phyloP scores from a whole-genome alignment of 2,329 filamentous ascomycete species.

The Cytospora chrysosperma region DNA sequence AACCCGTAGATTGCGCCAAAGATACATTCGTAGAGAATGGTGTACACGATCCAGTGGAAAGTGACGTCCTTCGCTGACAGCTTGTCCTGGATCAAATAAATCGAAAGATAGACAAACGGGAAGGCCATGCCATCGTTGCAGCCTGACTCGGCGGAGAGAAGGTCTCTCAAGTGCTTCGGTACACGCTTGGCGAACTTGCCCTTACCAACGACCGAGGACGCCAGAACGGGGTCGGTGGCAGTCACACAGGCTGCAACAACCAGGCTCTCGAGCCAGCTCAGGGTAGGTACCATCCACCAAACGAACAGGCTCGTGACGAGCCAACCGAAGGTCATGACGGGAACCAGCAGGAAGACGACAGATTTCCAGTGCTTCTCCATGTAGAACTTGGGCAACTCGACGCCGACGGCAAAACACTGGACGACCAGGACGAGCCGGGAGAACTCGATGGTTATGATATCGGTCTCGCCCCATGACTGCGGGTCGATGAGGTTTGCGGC shows the following conservation, averaged over 20 bases:
- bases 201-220: constrained; percentile 96
- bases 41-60: constrained; percentile 85
- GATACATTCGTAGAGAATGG: constrained; percentile 91
- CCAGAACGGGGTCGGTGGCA: constrained; percentile 93
- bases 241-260: constrained; percentile 90
- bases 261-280: constrained; percentile 88
- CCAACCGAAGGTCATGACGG: constrained; percentile 98
- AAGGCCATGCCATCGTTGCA: constrained; percentile 99
- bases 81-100: constrained; percentile 85
- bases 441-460: constrained; percentile 86
- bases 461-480: constrained; percentile 73
- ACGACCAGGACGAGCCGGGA: constrained; percentile 87
- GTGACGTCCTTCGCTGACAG: constrained; percentile 67
- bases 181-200: constrained; percentile 98
- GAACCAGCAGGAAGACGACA: constrained; percentile 81
- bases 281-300: constrained; percentile 79
- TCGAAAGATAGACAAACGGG: constrained; percentile 88
- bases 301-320: constrained; percentile 88
- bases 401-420: constrained; percentile 88
- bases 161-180: constrained; percentile 92
- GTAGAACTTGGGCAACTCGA: constrained; percentile 88
- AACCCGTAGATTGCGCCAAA: constrained; percentile 91
- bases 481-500: constrained; percentile 80
- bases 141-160: constrained; percentile 93
- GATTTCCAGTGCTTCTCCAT: constrained; percentile 99